phyloP scores from a whole-genome alignment of 352 stramenopile genomes.

The Globisporangium uncinulatum region DNA sequence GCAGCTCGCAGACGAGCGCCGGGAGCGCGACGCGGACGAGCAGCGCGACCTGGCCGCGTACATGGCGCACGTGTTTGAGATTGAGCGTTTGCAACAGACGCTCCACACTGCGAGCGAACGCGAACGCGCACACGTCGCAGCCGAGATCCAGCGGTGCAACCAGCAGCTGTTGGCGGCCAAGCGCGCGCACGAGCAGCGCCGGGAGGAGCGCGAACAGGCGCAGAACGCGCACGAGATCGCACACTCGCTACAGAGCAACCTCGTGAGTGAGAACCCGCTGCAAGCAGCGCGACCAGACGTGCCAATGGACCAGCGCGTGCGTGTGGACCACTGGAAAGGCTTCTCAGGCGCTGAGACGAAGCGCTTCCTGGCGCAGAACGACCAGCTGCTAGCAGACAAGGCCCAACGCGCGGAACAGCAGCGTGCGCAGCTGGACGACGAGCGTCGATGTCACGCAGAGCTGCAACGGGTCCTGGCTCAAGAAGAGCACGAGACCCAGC shows the following conservation, averaged over 20 bases:
- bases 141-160: conserved; percentile 56
- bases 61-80: conserved; percentile 43
- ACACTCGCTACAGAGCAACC: conserved; percentile 46
- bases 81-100: conserved; percentile 48
- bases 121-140: conserved; percentile 35
- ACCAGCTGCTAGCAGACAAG: conserved; percentile 51
- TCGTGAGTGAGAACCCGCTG: conserved; percentile 67
- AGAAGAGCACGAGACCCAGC: conserved; percentile 47
- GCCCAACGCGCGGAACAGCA: conserved; percentile 29
- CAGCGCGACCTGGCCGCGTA: conserved; percentile 34
- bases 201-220: conserved; percentile 37
- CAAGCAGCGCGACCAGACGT: conserved; percentile 38
- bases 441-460: conserved; percentile 28
- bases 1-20: conserved; percentile 46
- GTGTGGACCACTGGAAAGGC: conserved; percentile 79
- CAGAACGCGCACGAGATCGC: conserved; percentile 54
- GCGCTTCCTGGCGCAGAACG: conserved; percentile 47
- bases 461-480: conserved; percentile 38
- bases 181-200: conserved; percentile 26
- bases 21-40: conserved; percentile 31
- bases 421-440: conserved; percentile 27
- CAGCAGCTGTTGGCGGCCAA: conserved; percentile 38
- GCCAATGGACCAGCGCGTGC: conserved; percentile 45
- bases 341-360: conserved; percentile 58
- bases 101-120: conserved; percentile 51